Percentiles rank a stretch among this genome's conserved stretches.
These are phyloP conservation scores for Trichoderma asperellum DNA, from an alignment of 2,329 filamentous ascomycete species.

Conservation along the genomic window DNA sequence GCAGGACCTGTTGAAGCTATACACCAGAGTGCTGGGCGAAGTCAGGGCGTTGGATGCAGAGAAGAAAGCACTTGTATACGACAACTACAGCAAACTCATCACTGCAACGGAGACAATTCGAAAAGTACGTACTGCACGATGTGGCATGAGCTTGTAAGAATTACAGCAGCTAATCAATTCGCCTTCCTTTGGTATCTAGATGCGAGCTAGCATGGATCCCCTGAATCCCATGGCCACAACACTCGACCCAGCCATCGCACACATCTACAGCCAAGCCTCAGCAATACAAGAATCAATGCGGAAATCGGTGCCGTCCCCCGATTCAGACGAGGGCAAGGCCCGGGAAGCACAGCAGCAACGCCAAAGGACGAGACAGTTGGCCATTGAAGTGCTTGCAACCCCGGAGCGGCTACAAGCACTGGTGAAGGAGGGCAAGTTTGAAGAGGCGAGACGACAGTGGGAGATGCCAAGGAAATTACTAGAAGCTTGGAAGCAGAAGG, in stretches of 20 bases:
- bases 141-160: background rate
- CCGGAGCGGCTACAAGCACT: conserved; percentile 63
- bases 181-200: conserved; percentile 47
- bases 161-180: background rate
- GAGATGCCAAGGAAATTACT: conserved; percentile 57
- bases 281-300: conserved; percentile 59
- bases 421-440: conserved; percentile 60
- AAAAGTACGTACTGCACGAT: conserved; percentile 53
- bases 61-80: conserved; percentile 95
- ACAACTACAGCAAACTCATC: conserved; percentile 97
- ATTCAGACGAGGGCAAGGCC: conserved; percentile 45
- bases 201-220: conserved; percentile 81
- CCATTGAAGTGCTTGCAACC: conserved; percentile 64
- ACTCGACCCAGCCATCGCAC: conserved; percentile 71
- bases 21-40: conserved; percentile 75
- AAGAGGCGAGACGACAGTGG: conserved; percentile 64
- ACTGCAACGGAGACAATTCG: conserved; percentile 95
- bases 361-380: conserved; percentile 58
- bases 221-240: conserved; percentile 74
- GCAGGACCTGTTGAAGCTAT: conserved; percentile 69
- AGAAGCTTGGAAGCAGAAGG: conserved; percentile 57
- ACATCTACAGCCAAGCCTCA: conserved; percentile 68
- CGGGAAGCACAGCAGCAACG: conserved; percentile 41
- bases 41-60: conserved; percentile 91
- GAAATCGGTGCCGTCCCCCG: conserved; percentile 52